These are phyloP conservation scores for Acanthamoeba triangularis DNA, from an alignment of 208 protist genomes.

Conservation along the genomic window DNA sequence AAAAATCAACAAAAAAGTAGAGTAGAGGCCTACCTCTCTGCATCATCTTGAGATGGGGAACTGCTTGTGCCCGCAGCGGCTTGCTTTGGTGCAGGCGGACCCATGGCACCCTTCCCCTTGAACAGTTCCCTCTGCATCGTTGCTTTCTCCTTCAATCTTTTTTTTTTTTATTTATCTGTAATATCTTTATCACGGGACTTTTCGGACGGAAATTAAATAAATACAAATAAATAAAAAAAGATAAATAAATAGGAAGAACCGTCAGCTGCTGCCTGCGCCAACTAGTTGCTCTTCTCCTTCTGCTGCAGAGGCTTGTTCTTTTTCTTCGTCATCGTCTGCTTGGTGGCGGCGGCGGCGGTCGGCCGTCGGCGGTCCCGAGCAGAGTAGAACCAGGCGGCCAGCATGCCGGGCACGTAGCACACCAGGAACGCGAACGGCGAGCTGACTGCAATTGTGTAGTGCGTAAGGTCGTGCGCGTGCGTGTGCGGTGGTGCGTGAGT, in stretches of 20 bases:
- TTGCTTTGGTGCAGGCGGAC: not conserved
- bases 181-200: too few relatives aligned
- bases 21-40: not conserved
- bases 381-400: not conserved
- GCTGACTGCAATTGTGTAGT: not conserved
- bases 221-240: not conserved
- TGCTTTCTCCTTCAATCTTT: too few relatives aligned
- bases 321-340: too few relatives aligned
- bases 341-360: not conserved
- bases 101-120: conserved; percentile 40
- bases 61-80: not conserved
- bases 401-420: conserved; percentile 56
- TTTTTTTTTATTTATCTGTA: not conserved
- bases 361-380: too few relatives aligned
- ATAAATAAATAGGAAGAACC: not conserved
- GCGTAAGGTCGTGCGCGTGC: not conserved
- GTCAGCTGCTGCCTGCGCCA: too few relatives aligned
- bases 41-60: not conserved
- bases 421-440: conserved; percentile 55
- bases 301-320: not conserved
- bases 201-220: too few relatives aligned
- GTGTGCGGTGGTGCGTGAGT: not conserved
- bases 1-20: not conserved
- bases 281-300: not conserved
- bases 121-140: not conserved